Evolutionary conservation across 495 filamentous ascomycete species (phyloP).

Genomic region (Penicillium pulvis): DNA sequence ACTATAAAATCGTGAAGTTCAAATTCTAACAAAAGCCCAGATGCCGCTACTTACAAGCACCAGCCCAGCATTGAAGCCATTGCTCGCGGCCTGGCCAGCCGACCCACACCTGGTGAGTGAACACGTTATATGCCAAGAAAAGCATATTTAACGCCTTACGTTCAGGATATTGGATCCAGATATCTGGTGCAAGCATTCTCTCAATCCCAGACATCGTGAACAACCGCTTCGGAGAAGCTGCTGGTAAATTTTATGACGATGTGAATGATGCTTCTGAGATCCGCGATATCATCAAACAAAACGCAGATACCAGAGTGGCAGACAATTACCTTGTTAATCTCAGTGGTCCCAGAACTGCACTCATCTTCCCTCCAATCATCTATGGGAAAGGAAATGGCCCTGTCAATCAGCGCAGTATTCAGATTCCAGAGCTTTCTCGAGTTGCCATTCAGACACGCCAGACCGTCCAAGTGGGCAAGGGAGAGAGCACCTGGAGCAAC

Average conservation of each 20-base stretch:
- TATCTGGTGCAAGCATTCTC: constrained; percentile 34
- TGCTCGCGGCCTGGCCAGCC: constrained; percentile 34
- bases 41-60: constrained; percentile 45
- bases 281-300: constrained; percentile 44
- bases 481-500: constrained; percentile 64
- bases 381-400: constrained; percentile 69
- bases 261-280: constrained; percentile 27
- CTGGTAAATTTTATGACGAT: constrained; percentile 31
- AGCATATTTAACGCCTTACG: background rate
- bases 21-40: constrained; percentile 14
- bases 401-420: constrained; percentile 61
- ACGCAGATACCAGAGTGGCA: constrained; percentile 49
- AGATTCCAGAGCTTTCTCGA: constrained; percentile 58
- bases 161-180: constrained; percentile 35
- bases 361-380: constrained; percentile 72
- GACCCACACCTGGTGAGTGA: constrained; percentile 22
- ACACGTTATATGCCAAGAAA: background rate
- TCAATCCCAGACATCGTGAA: constrained; percentile 33
- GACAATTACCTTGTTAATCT: constrained; percentile 52
- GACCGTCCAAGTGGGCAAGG: constrained; percentile 59
- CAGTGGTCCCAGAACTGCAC: constrained; percentile 55
- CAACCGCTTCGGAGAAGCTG: constrained; percentile 21
- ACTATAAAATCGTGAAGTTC: background rate
- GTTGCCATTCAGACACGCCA: constrained; percentile 55
- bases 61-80: constrained; percentile 43